Conservation (phyloP, 257 asterid species). For the Salvia hispanica region DNA sequence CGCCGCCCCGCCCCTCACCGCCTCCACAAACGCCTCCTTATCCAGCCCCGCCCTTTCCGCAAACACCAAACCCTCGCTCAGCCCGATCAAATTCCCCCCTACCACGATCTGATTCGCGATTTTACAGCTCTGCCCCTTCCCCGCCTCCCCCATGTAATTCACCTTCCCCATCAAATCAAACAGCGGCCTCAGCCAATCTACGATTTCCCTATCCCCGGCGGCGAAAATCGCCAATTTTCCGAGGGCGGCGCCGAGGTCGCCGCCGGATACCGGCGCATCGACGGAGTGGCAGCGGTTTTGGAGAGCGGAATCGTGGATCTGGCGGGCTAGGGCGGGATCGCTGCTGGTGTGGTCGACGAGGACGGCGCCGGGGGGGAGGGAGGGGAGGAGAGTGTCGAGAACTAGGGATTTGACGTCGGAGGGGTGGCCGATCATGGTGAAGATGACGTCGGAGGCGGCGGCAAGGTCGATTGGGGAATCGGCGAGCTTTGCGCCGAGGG, state of each 20-base stretch:
- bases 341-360: no score
- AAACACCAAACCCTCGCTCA: constrained; percentile 86
- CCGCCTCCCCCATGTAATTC: constrained; percentile 67
- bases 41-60: constrained; percentile 81
- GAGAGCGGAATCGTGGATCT: no score
- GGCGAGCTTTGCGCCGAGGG: no score
- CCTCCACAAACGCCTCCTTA: constrained; percentile 59
- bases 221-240: constrained; percentile 76
- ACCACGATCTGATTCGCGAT: constrained; percentile 79
- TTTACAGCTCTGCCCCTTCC: constrained; percentile 85
- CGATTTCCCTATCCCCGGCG: constrained; percentile 65
- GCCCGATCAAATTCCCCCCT: constrained; percentile 65
- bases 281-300: no score
- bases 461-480: no score
- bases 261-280: constrained; percentile 93
- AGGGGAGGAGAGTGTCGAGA: no score
- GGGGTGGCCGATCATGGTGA: no score
- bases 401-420: no score
- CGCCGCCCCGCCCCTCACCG: constrained; percentile 82
- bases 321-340: no score
- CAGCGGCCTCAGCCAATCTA: constrained; percentile 70
- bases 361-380: no score
- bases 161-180: constrained; percentile 65
- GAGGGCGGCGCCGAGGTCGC: constrained; percentile 73
- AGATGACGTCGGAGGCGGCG: no score